Base-by-base conservation (phyloP, 2,329 filamentous ascomycete species). In the Epicoccum sorghinum region DNA sequence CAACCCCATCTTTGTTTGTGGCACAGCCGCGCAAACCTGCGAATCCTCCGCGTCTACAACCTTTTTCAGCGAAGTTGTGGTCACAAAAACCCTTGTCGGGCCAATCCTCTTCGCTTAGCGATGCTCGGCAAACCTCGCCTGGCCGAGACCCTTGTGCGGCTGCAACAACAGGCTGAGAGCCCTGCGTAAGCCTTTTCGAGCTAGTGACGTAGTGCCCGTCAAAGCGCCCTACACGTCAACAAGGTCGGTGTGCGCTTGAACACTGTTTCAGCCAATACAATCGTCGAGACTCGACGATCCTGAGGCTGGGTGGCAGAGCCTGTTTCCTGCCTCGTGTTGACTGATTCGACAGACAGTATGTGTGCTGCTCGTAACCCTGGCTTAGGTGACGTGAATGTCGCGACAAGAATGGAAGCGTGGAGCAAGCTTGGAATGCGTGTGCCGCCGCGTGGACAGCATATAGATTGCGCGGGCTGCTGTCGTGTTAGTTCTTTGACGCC, bases 301-400 rank as follows among this genome's bases (percentile, higher is more conserved):
- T 46, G 58, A 64, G 59, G 63, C 60, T 63, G 61, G 52, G 45
- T 51, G 57, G 59, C 45, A 48, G 54, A 56, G 53, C 56, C 57
- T 55, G 55, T 45, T 55, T 60, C 45, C 42, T 49, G 40, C 39
- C 24, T 23, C 35, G 47, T 29, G 50, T 45, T 36, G 36, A 39
- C 47, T 59, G 53, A 49, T 58, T 50, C 58, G 49, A 56, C 51
- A 47, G 30, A 41, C 50, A 47, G 41, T 41, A 47, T 37, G 39
- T 27, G 52, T 42, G 36, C 33, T 45, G 45, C 43, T 43, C 27
- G 37, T 14, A 45, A 60, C 45, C 52, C 62, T 61, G 60, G 61
- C 53, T 54, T 46, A 29, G 39, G 66, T 69, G 66, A 69, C 66
- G 66, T 67, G 59, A 61, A 60, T 49, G 35, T 33, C 8, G n/a